A percentile compares a stretch with the other conserved stretches of the same genome.
Conservation (phyloP, 2,329 filamentous ascomycete genomes). For the Fusarium decemcellulare region DNA sequence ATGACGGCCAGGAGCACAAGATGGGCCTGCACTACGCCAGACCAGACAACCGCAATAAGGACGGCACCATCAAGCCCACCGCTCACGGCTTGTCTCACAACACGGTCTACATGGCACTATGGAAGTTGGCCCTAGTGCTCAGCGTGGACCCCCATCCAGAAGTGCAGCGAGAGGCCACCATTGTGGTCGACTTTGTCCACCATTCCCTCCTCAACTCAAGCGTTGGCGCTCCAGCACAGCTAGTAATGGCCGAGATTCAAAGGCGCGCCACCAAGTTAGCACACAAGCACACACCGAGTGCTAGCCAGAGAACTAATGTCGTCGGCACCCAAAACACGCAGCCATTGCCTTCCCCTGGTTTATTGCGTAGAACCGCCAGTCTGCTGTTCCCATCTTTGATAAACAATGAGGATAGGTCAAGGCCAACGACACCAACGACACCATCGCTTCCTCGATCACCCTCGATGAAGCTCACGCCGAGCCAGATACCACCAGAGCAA, state of each 20-base stretch:
- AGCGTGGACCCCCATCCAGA: slow-evolving; percentile 96
- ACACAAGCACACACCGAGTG: slow-evolving; percentile 58
- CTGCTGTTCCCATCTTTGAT: slow-evolving; percentile 73
- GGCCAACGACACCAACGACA: slow-evolving; percentile 50
- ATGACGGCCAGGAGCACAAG: slow-evolving; percentile 71
- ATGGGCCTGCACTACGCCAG: slow-evolving; percentile 75
- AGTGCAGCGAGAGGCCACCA: slow-evolving; percentile 85
- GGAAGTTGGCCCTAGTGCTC: slow-evolving; percentile 92
- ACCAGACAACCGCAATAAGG: slow-evolving; percentile 67
- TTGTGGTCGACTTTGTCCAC: slow-evolving; percentile 91
- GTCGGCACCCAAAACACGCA: slow-evolving; percentile 55
- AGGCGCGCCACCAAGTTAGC: slow-evolving; percentile 64
- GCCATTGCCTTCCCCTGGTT: slow-evolving; percentile 68
- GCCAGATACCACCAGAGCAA: slow-evolving; percentile 77
- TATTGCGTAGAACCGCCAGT: slow-evolving; percentile 75
- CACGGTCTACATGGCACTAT: slow-evolving; percentile 92
- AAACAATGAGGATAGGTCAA: slow-evolving; percentile 61
- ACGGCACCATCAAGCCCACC: slow-evolving; percentile 70
- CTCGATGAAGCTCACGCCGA: slow-evolving; percentile 56
- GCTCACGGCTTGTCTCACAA: slow-evolving; percentile 81
- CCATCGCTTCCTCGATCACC: slow-evolving; percentile 48
- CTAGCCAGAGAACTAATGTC: slow-evolving; percentile 60
- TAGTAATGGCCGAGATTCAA: slow-evolving; percentile 81
- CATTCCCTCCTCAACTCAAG: slow-evolving; percentile 83
- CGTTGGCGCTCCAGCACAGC: slow-evolving; percentile 78